Percentiles rank a stretch among this genome's conserved stretches.
Conservation (phyloP, 2,329 filamentous ascomycete species). For the Fonsecaea monophora region DNA sequence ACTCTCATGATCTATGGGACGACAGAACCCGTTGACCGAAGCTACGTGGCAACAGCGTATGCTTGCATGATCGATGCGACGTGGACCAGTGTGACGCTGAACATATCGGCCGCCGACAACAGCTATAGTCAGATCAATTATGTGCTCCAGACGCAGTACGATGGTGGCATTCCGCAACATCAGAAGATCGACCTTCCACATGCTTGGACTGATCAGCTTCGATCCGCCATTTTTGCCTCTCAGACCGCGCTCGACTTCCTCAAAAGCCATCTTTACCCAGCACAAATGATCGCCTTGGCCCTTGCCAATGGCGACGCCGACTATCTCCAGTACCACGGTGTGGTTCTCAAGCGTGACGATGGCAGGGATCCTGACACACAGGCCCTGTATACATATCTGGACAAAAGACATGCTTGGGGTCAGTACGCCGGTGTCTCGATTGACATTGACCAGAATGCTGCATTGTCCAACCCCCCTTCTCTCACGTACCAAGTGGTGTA, state of each 20-base stretch:
- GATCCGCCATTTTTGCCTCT: neutral
- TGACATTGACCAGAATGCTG: neutral
- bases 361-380: neutral
- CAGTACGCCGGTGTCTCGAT: neutral
- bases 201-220: neutral
- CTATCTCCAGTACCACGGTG: neutral
- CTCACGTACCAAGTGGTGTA: neutral
- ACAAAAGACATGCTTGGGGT: neutral
- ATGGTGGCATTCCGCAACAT: neutral
- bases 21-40: neutral
- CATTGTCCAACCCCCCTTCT: neutral
- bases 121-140: neutral
- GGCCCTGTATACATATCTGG: neutral
- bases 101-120: neutral
- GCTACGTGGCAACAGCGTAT: neutral
- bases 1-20: neutral
- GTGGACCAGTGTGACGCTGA: conserved; percentile 1
- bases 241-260: neutral
- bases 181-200: neutral
- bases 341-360: neutral
- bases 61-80: conserved; percentile 6
- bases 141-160: neutral
- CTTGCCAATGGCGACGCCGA: neutral
- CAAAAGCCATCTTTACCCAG: neutral
- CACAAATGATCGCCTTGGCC: neutral